Evolutionary conservation across 768 basidiomycete genomes (phyloP).

Genomic region (Phaffia tasmanica): DNA sequence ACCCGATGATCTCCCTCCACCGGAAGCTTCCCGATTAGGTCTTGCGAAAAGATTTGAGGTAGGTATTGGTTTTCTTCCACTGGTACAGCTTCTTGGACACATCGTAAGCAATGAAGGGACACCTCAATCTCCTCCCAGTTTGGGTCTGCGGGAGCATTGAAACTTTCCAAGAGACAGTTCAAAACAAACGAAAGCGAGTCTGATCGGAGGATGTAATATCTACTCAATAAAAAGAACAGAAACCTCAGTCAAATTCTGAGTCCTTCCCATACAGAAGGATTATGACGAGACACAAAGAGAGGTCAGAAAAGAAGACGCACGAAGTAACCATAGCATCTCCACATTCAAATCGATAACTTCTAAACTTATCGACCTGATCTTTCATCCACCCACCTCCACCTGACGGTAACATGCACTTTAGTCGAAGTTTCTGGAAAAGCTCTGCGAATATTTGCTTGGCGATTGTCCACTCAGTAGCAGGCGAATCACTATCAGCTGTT

Average conservation of each 20-base stretch:
- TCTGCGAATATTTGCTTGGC: slow-evolving; percentile 70
- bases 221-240: slow-evolving; percentile 9
- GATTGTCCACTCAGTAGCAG: slow-evolving; percentile 35
- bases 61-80: slow-evolving; percentile 43
- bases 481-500: slow-evolving; percentile 10
- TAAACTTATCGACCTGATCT: slow-evolving; percentile 28
- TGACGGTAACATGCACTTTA: slow-evolving; percentile 63
- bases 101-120: slow-evolving; percentile 71
- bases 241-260: background rate
- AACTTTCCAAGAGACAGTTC: slow-evolving; percentile 49
- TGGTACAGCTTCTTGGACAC: slow-evolving; percentile 75
- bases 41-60: slow-evolving; percentile 53
- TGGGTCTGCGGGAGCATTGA: slow-evolving; percentile 34
- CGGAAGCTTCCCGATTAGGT: slow-evolving; percentile 55
- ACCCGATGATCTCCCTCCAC: slow-evolving; percentile 49
- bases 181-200: slow-evolving; percentile 68
- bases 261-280: background rate
- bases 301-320: slow-evolving; percentile 37
- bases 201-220: slow-evolving; percentile 71
- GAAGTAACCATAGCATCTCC: slow-evolving; percentile 82
- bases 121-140: slow-evolving; percentile 84
- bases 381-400: slow-evolving; percentile 59
- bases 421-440: slow-evolving; percentile 56
- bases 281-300: background rate
- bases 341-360: slow-evolving; percentile 52